Base-by-base conservation (phyloP, 1,139 yeast genomes). In the Magnusiomyces fungicola region DNA sequence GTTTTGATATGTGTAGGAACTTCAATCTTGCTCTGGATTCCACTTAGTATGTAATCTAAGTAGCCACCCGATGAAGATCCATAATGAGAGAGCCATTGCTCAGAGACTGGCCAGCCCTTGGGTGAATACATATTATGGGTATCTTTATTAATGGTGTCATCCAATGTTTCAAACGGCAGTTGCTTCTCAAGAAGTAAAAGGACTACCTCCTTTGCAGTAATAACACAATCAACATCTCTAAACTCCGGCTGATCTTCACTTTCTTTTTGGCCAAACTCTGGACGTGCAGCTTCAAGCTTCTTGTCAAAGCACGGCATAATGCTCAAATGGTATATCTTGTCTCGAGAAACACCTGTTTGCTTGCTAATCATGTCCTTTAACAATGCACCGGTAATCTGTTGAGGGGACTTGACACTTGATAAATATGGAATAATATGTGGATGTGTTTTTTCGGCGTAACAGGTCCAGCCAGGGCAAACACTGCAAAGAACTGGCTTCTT, bases 231-330 rank as follows among this genome's bases (percentile, higher is more conserved):
- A 7, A 92, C 97, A 59, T 88, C 96, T 9, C 71, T 69, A 14
- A 59, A 62, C 22, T 30, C 45, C 14, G 14, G 2, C 1, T 61
- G 63, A 18, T 64, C 70, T 1, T 60, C 62, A 4, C 61, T 55
- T 14, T 67, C 65, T 1, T 61, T 64, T 3, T 60, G 63, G 21
- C 65, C 67, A 52, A 70, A 66, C 57, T 88, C 96, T 0, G 87
- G 83, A 53, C 97, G 72, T 1, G 97, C 90, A 36, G 97, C 94
- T 68, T 92, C 99, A 38, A 92, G 73, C 66, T 92, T 92, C 68
- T 92, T 92, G 66, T 92, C 99, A 64, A 92, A 92, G 60, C 97
- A 92, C 1, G 98, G 97, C 97, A 92, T 90, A 27, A 92, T 73
- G 14, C 94, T 77, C 53, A 92, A 69, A 64, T 90, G 97, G 62